Base-by-base conservation (phyloP, 257 asterid species). In the Cynanchum wilfordii region DNA sequence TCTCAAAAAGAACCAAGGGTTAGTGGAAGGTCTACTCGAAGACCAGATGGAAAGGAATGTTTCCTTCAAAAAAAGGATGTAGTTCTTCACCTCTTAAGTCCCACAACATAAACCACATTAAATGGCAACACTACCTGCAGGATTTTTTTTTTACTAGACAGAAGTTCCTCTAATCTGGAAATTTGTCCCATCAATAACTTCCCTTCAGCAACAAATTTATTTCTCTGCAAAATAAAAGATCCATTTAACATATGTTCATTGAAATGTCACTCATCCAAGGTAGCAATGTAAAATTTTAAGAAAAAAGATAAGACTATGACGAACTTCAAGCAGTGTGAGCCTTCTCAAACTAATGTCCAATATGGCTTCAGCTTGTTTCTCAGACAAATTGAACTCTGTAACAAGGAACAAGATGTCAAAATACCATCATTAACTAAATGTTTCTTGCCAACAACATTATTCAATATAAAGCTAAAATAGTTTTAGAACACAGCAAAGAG, bases 351-450 rank as follows among this genome's bases (percentile, higher is more conserved):
- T 95, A 80, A 95, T 90, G 85, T 95, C 99, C 86, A 95, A 68
- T 78, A 95, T 86, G 50, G 99, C 97, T 62, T 95, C 98, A 60
- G 98, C 95, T 82, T 95, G 99, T 85, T 92, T 92, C 58, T 92
- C 99, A 71, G 92, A 67, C 84, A 92, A 86, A 76, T 78, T 86
- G 82, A 89, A 90, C 82, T 82, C 99, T 95, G 93, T 84, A 78
- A 74, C 78, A 80, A 63, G 59, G 33, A 67, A 74, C 44, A 77
- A 44, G 45, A 29, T 12, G 2, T 24, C 40, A 68, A 9, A 10
- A 44, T n/a, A 47, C 3, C 15, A 27, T 36, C 29, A 36, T 36
- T 64, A 16, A 19, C 27, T 10, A 19, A 24, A 36, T 19, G 17
- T 64, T 19, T 64, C 50, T 64, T 64, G 69, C 69, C 49, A 64